These are phyloP conservation scores for Colletotrichum cereale DNA, from an alignment of 2,329 filamentous ascomycete genomes.

Conservation along the genomic window DNA sequence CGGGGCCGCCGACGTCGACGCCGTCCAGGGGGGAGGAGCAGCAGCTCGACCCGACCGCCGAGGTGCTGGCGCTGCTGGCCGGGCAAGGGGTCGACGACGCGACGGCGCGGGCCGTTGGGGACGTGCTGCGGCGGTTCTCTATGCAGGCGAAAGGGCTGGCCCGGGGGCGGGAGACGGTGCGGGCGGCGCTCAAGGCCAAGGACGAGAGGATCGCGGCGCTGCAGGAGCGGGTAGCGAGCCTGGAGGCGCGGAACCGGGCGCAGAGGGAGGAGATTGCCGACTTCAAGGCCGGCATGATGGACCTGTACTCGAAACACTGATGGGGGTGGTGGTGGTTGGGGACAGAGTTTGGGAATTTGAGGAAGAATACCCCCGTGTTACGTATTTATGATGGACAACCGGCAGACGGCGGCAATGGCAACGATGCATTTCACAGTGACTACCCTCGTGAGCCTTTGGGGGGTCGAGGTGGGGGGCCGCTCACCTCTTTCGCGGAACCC, in stretches of 20 bases:
- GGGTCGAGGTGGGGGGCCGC: background rate
- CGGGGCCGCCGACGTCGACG: constrained; percentile 30
- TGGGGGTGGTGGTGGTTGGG: background rate
- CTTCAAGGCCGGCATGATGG: constrained; percentile 54
- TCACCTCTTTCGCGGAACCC: background rate
- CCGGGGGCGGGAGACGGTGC: constrained; percentile 74
- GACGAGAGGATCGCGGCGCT: constrained; percentile 61
- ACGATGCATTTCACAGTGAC: background rate
- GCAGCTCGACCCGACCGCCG: constrained; percentile 55
- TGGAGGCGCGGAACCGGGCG: constrained; percentile 54
- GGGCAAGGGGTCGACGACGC: constrained; percentile 55
- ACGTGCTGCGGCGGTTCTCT: constrained; percentile 66
- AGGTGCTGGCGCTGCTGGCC: constrained; percentile 64
- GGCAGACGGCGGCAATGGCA: background rate
- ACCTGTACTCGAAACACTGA: constrained; percentile 45
- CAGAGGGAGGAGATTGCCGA: constrained; percentile 52
- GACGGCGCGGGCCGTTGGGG: constrained; percentile 54
- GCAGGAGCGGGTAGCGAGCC: constrained; percentile 51
- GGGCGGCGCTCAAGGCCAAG: constrained; percentile 72
- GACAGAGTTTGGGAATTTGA: constrained; percentile 13
- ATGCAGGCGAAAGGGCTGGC: constrained; percentile 71
- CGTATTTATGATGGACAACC: background rate
- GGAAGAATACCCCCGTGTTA: constrained; percentile 22
- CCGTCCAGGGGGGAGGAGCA: constrained; percentile 40
- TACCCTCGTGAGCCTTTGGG: background rate